Percentiles rank a stretch among this genome's conserved stretches.
phyloP scores from a whole-genome alignment of 768 basidiomycete species.

The Saitozyma sp. region DNA sequence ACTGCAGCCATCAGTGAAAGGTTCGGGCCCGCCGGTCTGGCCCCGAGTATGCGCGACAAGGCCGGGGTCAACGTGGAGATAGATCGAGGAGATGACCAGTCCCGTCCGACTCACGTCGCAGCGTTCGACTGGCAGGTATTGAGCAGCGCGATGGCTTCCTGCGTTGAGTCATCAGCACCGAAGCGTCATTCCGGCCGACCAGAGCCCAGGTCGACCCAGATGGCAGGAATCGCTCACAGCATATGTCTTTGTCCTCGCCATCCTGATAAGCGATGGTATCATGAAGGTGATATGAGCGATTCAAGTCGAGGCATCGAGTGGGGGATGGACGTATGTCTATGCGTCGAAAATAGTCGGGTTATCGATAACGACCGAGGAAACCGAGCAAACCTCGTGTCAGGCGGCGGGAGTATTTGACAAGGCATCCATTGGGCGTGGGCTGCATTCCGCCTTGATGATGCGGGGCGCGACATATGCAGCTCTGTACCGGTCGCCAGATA shows the following conservation, averaged over 20 bases:
- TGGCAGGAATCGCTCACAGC: slow-evolving; percentile 10
- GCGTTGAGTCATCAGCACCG: background rate
- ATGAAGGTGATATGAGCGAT: slow-evolving; percentile 3
- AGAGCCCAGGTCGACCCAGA: background rate
- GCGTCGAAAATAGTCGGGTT: too few species aligned
- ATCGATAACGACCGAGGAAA: too few species aligned
- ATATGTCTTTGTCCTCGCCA: slow-evolving; percentile 35
- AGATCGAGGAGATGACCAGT: background rate
- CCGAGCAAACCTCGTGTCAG: too few species aligned
- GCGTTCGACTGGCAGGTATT: slow-evolving; percentile 77
- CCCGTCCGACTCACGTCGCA: slow-evolving; percentile 58
- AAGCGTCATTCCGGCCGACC: too few species aligned
- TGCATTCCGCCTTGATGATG: too few species aligned
- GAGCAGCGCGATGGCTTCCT: slow-evolving; percentile 54
- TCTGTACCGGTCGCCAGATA: too few species aligned
- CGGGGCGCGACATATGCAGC: too few species aligned
- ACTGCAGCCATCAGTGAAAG: slow-evolving; percentile 5
- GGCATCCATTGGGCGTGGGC: too few species aligned
- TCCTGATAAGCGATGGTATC: slow-evolving; percentile 16
- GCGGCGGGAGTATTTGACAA: too few species aligned
- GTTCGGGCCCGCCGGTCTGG: background rate
- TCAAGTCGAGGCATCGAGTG: too few species aligned
- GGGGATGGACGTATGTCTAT: too few species aligned
- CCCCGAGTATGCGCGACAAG: background rate
- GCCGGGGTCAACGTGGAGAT: background rate